These are phyloP conservation scores for Epichloe gansuensis DNA, from an alignment of 2,329 filamentous ascomycete genomes.

Conservation along the genomic window DNA sequence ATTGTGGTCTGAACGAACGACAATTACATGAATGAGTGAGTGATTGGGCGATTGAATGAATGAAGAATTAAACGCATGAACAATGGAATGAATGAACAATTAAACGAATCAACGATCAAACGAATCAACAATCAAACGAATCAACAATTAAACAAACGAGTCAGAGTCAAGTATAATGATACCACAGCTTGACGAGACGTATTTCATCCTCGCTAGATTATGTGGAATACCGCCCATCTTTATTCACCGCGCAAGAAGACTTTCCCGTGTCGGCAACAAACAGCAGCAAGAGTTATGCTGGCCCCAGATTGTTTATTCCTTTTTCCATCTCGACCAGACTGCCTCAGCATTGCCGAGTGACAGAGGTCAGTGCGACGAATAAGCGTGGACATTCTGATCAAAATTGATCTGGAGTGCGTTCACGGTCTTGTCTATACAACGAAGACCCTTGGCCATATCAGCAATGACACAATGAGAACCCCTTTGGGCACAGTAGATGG, in stretches of 20 bases:
- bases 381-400: not conserved
- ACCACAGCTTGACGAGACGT: too few relatives aligned
- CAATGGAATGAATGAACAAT: not conserved
- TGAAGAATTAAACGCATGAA: not conserved
- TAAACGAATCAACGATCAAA: not conserved
- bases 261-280: too few relatives aligned
- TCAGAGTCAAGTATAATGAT: not conserved
- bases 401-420: too few relatives aligned
- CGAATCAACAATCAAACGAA: not conserved
- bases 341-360: not conserved
- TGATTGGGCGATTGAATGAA: not conserved
- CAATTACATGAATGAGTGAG: not conserved
- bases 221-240: too few relatives aligned
- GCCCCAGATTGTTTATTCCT: too few relatives aligned
- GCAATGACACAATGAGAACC: not conserved
- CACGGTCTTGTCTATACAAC: not conserved
- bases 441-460: not conserved
- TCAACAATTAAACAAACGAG: not conserved
- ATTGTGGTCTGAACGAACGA: not conserved
- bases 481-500: not conserved
- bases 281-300: too few relatives aligned
- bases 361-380: not conserved
- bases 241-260: too few relatives aligned
- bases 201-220: too few relatives aligned
- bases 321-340: too few relatives aligned